Percentiles rank a stretch among this genome's conserved stretches.
Evolutionary conservation across 225 moss, liverwort and hornwort genomes (phyloP).

Genomic region (Marchantia polymorpha): DNA sequence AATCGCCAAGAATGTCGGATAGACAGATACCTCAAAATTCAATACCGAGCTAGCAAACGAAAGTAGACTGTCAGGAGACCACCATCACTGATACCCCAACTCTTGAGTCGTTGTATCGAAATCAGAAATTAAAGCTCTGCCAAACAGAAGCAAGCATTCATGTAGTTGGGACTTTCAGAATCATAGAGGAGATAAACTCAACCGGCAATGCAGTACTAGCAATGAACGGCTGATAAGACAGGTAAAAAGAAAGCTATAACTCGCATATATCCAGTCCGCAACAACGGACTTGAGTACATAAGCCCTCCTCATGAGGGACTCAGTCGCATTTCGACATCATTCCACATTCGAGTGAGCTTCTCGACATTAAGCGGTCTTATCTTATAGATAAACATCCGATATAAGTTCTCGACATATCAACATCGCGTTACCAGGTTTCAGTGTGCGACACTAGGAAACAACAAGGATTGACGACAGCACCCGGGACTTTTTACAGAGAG

Average conservation of each 20-base stretch:
- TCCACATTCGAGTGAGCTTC: neutral
- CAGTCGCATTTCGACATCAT: neutral
- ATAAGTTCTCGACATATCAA: neutral
- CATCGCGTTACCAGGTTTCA: neutral
- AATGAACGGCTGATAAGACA: slow-evolving; percentile 1
- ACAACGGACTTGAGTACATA: neutral
- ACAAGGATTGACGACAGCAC: neutral
- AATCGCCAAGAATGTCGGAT: slow-evolving; percentile 15
- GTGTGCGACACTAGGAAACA: neutral
- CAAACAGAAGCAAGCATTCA: slow-evolving; percentile 27
- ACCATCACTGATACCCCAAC: slow-evolving; percentile 25
- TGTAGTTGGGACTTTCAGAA: slow-evolving; percentile 13
- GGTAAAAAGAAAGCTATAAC: neutral
- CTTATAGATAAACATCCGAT: neutral
- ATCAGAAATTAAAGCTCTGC: slow-evolving; percentile 25
- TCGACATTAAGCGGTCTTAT: neutral
- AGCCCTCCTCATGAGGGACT: neutral
- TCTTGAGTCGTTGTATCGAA: slow-evolving; percentile 16
- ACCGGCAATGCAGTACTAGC: slow-evolving; percentile 9
- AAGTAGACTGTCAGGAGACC: slow-evolving; percentile 22
- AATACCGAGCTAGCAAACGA: slow-evolving; percentile 21
- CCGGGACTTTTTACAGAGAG: neutral
- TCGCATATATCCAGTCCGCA: neutral
- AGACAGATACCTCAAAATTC: slow-evolving; percentile 29
- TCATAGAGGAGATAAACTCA: slow-evolving; percentile 1